Evolutionary conservation across 495 filamentous ascomycete species (phyloP).

Genomic region (Annulohypoxylon moriforme): DNA sequence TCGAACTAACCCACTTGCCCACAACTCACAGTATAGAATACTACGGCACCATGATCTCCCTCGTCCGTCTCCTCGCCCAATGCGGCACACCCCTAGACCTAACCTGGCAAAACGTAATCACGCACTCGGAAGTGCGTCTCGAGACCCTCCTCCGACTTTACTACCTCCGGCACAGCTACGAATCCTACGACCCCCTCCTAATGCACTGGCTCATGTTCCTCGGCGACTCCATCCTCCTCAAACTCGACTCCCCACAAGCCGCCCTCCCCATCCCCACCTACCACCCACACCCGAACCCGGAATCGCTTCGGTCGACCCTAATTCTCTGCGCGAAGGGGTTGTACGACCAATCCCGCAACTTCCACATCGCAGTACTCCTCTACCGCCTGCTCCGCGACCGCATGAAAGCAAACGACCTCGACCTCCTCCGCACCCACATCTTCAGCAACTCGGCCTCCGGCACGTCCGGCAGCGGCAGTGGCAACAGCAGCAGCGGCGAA

Average conservation of each 20-base stretch:
- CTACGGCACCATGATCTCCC: conserved; percentile 32
- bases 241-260: conserved; percentile 14
- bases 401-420: conserved; percentile 37
- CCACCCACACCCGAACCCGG: conserved; percentile 19
- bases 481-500: neutral
- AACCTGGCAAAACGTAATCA: conserved; percentile 37
- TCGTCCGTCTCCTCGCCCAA: conserved; percentile 32
- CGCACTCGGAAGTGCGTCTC: conserved; percentile 45
- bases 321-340: conserved; percentile 53
- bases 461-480: neutral
- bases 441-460: conserved; percentile 4
- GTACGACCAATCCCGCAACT: conserved; percentile 48
- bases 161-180: conserved; percentile 57
- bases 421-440: conserved; percentile 40
- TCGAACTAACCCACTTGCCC: neutral
- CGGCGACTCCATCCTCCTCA: conserved; percentile 46
- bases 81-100: neutral
- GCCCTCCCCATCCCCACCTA: neutral
- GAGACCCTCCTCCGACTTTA: conserved; percentile 55
- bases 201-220: conserved; percentile 51
- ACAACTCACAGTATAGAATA: conserved; percentile 34
- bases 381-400: conserved; percentile 39
- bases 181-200: conserved; percentile 49
- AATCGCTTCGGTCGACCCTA: conserved; percentile 48
- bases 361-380: conserved; percentile 45